Percentiles rank a stretch among this genome's conserved stretches.
These are phyloP conservation scores for Vigna nakashimae DNA, from an alignment of 306 rosid species.

Conservation along the genomic window DNA sequence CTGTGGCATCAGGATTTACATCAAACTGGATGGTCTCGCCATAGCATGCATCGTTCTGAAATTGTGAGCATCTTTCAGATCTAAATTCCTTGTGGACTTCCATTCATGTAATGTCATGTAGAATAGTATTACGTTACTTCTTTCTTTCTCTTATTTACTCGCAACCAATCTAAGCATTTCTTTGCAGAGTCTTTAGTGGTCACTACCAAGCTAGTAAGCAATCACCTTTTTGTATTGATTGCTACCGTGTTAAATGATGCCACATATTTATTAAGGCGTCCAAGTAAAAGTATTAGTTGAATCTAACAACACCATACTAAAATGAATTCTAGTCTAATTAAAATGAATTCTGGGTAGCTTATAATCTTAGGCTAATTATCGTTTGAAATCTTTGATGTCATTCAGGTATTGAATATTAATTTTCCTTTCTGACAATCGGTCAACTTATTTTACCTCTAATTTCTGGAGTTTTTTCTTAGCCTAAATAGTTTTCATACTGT, in stretches of 20 bases:
- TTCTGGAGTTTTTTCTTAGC: constrained; percentile 23
- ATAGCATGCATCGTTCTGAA: constrained; percentile 96
- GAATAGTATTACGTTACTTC: constrained; percentile 13
- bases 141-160: constrained; percentile 6
- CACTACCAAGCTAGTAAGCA: constrained; percentile 22
- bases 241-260: constrained; percentile 14
- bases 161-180: constrained; percentile 23
- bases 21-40: constrained; percentile 97
- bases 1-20: constrained; percentile 96
- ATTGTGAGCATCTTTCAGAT: constrained; percentile 64
- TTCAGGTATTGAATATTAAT: constrained; percentile 7
- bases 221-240: constrained; percentile 1
- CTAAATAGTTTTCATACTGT: background rate
- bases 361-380: constrained; percentile 11
- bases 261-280: constrained; percentile 9
- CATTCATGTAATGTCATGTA: background rate
- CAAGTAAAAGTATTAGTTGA: constrained; percentile 13
- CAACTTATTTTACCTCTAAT: constrained; percentile 22
- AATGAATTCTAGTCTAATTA: constrained; percentile 18
- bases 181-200: constrained; percentile 12
- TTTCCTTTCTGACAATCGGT: constrained; percentile 20
- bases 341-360: constrained; percentile 33
- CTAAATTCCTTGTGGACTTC: constrained; percentile 25
- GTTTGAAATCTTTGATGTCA: constrained; percentile 27
- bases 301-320: constrained; percentile 13